Base-by-base conservation (phyloP, 2,329 filamentous ascomycete genomes). In the Botryotinia narcissicola region DNA sequence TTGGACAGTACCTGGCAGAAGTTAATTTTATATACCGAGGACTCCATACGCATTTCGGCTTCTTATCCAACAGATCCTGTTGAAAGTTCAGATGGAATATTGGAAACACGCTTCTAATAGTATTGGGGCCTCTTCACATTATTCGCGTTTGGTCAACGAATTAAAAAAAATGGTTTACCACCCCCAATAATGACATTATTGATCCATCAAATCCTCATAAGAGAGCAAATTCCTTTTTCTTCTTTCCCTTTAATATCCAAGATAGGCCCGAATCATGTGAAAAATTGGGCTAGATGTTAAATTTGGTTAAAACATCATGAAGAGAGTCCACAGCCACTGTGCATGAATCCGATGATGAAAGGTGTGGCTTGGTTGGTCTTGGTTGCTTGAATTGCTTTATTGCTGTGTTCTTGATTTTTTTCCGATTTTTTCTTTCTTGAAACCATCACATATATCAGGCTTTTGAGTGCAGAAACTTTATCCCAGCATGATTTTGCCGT, bases 281-380 rank as follows among this genome's bases (percentile, higher is more conserved):
- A 40, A 54, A 42, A 42, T 29, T 40, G 46, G 25, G 8, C 37
- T 54, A n/a, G 7, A 54, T 68, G 25, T 48, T 42, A 22, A 14
- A 68, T 42, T 42, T 42, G 32, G 25, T 40, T 42, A 57, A 18
- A 32, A 29, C 14, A 25, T 12, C 46, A 9, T 22, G 7, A 40
- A 14, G 2, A 54, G 32, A 40, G n/a, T 16, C 46, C 14, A 67
- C 62, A 40, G 35, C 48, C 64, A 57, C 48, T 25, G 25, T 68
- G 66, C 66, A 68, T 68, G 48, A 57, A 68, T 22, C 32, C 18
- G n/a, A 57, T 42, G 48, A 42, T 42, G 48, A 22, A 68, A 14
- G 29, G n/a, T 68, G 48, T 68, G 66, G 63, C 48, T 68, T 68
- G 32, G 25, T 54, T 68, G 48, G 29, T 22, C 8, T 64, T n/a